Base-by-base conservation (phyloP, 805 yeast genomes). In the Cyberlindnera meyerae region DNA sequence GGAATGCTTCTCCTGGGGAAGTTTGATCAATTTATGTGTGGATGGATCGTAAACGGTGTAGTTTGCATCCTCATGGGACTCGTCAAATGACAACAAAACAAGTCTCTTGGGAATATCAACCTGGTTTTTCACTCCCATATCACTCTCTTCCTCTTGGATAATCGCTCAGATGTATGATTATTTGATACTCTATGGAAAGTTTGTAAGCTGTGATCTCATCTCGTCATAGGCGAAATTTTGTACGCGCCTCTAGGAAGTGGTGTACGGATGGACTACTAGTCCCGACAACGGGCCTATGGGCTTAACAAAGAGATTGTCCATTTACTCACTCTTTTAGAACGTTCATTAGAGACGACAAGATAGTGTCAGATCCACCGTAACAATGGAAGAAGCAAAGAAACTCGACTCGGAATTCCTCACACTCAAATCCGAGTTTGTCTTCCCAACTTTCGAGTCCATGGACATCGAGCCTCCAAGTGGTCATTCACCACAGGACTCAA, bases 381-480 rank as follows among this genome's bases (percentile, higher is more conserved):
- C 7, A 24, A 12, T 11, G n/a, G 34, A 39, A 22, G 40, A 41
- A 6, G 39, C 42, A 20, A 25, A 31, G 20, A 21, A 25, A 13
- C 33, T 47, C 11, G 55, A 51, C 24, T 5, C 21, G 1, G 11
- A 45, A 27, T 47, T 44, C 45, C 65, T 66, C 1, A 54, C 65
- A 2, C 59, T 67, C 37, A 51, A 62, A 5, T 65, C 66, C 11
- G 63, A 70, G 34, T 85, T 86, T 54, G 67, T 61, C 20, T 60
- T 82, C 25, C 96, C 96, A 7, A 82, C 93, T 0, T 70, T 77
- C 44, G 53, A 59, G 34, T 70, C 86, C 0, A 59, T 84, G 46
- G 89, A 83, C 0, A 49, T 43, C 7, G 27, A 39, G 16, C 18
- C 31, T 5, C 32, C 40, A 6, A 28, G 15, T 7, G 36, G 24